Evolutionary conservation across 768 basidiomycete species (phyloP).

Genomic region (Lactarius tabidus): DNA sequence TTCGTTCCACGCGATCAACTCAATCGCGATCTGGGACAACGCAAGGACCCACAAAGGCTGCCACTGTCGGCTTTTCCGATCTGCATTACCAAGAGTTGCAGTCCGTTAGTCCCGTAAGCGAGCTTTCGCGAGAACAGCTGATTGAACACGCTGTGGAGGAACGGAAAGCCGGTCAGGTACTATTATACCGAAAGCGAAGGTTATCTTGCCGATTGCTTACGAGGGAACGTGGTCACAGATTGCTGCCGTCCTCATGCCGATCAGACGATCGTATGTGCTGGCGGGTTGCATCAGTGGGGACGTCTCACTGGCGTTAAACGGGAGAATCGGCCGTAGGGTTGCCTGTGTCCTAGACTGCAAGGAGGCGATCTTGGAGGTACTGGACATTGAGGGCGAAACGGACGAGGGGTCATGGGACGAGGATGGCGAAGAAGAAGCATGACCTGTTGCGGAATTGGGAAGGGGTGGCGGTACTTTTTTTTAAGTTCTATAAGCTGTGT

Average conservation of each 20-base stretch:
- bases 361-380: conserved; percentile 62
- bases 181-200: conserved; percentile 33
- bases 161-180: conserved; percentile 63
- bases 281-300: conserved; percentile 47
- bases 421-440: conserved; percentile 14
- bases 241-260: conserved; percentile 43
- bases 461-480: neutral
- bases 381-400: conserved; percentile 63
- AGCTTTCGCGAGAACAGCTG: conserved; percentile 60
- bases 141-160: conserved; percentile 51
- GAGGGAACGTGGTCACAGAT: conserved; percentile 40
- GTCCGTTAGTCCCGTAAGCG: conserved; percentile 48
- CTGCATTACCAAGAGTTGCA: conserved; percentile 55
- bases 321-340: conserved; percentile 66
- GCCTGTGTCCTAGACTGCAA: conserved; percentile 67
- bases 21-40: conserved; percentile 27
- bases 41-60: conserved; percentile 55
- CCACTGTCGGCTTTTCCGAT: conserved; percentile 57
- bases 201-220: conserved; percentile 15
- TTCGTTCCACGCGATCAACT: conserved; percentile 23
- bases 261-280: conserved; percentile 56
- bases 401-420: conserved; percentile 29
- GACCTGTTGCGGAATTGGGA: neutral
- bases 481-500: neutral
- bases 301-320: conserved; percentile 68